phyloP scores from a whole-genome alignment of 2,329 filamentous ascomycete species.

The Colletotrichum cordylinicola region DNA sequence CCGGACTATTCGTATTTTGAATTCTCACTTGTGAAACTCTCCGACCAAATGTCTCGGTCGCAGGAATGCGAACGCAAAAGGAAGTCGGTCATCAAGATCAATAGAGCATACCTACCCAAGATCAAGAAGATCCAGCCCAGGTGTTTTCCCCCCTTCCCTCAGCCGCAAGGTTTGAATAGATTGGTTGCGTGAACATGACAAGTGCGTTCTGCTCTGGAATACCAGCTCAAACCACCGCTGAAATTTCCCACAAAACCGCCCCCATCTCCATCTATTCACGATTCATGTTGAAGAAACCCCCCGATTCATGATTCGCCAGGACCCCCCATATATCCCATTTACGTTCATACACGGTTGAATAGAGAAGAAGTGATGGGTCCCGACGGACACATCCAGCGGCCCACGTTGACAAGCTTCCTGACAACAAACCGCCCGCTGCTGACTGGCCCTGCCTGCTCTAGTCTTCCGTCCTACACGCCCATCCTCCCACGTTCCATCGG shows the following conservation, averaged over 20 bases:
- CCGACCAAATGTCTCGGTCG: background rate
- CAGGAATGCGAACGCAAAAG: background rate
- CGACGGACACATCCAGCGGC: background rate
- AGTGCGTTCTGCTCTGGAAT: background rate
- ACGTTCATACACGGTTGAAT: background rate
- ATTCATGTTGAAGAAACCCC: background rate
- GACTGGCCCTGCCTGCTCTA: background rate
- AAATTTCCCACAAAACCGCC: background rate
- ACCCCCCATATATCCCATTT: background rate
- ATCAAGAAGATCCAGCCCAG: background rate
- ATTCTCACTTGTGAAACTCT: background rate
- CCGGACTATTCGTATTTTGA: background rate
- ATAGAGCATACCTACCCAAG: background rate
- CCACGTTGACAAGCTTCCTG: background rate
- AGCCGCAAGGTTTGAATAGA: background rate
- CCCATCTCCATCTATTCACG: background rate
- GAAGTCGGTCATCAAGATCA: background rate
- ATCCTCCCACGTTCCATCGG: background rate
- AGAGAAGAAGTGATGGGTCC: background rate
- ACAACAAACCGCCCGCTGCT: background rate
- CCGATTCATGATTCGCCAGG: background rate
- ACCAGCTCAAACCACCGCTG: background rate
- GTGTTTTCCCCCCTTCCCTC: background rate
- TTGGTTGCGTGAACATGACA: background rate
- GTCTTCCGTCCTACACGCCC: background rate